Evolutionary conservation across 2,329 filamentous ascomycete genomes (phyloP).

Genomic region (Rhinocladiella similis): DNA sequence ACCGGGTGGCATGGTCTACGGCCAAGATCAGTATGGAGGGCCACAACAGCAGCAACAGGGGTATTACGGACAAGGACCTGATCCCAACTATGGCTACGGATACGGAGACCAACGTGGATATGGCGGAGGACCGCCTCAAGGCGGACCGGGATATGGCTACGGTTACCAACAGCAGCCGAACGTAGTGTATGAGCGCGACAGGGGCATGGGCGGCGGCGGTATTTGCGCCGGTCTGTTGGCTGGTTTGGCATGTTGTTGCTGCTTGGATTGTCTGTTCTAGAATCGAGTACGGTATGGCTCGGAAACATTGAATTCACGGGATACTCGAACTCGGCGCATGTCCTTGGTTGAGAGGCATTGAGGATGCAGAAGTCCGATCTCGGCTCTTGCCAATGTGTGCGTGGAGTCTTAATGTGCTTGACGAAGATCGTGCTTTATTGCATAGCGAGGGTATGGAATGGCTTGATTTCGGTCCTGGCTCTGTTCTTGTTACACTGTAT

Average conservation of each 20-base stretch:
- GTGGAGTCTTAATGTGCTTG: neutral
- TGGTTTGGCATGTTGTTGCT: conserved; percentile 51
- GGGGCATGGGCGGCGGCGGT: conserved; percentile 34
- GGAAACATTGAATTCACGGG: neutral
- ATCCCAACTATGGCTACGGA: neutral
- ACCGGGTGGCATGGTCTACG: neutral
- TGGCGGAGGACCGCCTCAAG: neutral
- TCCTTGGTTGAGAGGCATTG: too few species aligned
- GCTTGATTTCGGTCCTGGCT: too few species aligned
- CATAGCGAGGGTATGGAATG: conserved; percentile 4
- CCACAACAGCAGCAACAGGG: neutral
- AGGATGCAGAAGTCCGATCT: too few species aligned
- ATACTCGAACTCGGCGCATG: too few species aligned
- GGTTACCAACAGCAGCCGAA: conserved; percentile 38
- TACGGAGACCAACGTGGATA: conserved; percentile 9
- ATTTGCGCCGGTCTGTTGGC: conserved; percentile 50
- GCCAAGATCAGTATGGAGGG: neutral
- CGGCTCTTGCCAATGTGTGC: too few species aligned
- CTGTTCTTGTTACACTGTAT: neutral
- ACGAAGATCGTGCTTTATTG: neutral
- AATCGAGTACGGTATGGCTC: neutral
- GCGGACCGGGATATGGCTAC: conserved; percentile 16
- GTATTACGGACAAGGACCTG: neutral
- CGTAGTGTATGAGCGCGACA: conserved; percentile 39
- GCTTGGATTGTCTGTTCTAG: conserved; percentile 49